A percentile compares a stretch with the other conserved stretches of the same genome.
Conservation (phyloP, 768 basidiomycete species). For the Ramaria sp. region DNA sequence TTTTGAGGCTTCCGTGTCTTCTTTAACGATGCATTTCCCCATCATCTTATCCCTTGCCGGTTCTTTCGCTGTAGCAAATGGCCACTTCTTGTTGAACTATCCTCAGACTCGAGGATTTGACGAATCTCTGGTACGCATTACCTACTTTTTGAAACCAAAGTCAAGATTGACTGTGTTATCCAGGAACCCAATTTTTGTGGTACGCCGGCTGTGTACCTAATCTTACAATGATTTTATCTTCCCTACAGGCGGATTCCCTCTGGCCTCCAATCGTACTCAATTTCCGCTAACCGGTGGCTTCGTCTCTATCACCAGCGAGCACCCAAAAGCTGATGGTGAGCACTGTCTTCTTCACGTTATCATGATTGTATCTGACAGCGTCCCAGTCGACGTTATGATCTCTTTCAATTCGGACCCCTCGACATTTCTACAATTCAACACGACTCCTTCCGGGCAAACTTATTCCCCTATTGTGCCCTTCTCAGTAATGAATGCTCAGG, state of each 20-base stretch:
- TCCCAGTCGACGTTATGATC: conserved; percentile 33
- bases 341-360: conserved; percentile 1
- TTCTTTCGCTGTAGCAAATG: conserved; percentile 35
- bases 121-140: conserved; percentile 29
- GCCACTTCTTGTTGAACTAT: conserved; percentile 76
- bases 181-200: conserved; percentile 53
- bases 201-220: conserved; percentile 18
- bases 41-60: conserved; percentile 2
- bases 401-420: conserved; percentile 39
- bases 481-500: conserved; percentile 42
- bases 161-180: not conserved
- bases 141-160: not conserved
- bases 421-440: conserved; percentile 51
- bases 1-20: not conserved
- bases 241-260: conserved; percentile 49
- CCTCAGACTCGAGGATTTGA: conserved; percentile 70
- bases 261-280: conserved; percentile 44
- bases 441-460: conserved; percentile 19
- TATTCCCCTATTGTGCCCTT: conserved; percentile 31
- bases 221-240: conserved; percentile 1
- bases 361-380: conserved; percentile 11
- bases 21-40: not conserved
- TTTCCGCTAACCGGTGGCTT: conserved; percentile 59
- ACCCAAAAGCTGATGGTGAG: conserved; percentile 23
- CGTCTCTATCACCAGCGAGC: conserved; percentile 54